Evolutionary conservation across 2,329 filamentous ascomycete genomes (phyloP).

Genomic region (Claviceps citrina): DNA sequence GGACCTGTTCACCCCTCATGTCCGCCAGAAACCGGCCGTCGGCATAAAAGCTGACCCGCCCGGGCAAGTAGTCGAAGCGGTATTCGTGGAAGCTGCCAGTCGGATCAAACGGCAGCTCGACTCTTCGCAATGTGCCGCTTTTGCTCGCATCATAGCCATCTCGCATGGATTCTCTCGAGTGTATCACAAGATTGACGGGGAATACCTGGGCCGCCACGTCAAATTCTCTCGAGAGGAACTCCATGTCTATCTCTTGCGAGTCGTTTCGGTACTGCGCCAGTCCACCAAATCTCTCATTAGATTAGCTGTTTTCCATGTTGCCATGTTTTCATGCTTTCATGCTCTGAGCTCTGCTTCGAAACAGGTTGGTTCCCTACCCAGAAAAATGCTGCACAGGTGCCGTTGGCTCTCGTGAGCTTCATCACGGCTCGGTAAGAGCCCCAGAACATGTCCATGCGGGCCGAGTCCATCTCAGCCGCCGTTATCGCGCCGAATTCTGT

Average conservation of each 20-base stretch:
- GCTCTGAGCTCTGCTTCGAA: no score
- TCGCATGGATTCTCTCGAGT: conserved; percentile 43
- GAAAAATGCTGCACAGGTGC: conserved; percentile 68
- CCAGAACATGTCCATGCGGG: conserved; percentile 47
- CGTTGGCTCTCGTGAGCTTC: conserved; percentile 42
- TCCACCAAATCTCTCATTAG: conserved; percentile 16
- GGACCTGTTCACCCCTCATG: conserved; percentile 42
- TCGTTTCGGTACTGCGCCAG: conserved; percentile 54
- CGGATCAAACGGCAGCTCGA: conserved; percentile 51
- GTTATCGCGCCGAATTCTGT: conserved; percentile 36
- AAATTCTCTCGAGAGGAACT: conserved; percentile 57
- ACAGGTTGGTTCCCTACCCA: conserved; percentile 52
- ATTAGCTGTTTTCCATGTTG: no score
- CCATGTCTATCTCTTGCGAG: conserved; percentile 67
- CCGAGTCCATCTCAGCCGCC: conserved; percentile 48
- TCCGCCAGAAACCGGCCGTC: conserved; percentile 42
- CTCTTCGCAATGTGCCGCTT: conserved; percentile 41
- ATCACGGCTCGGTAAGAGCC: conserved; percentile 56
- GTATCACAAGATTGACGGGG: conserved; percentile 60
- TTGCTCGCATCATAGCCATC: conserved; percentile 46
- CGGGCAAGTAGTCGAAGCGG: conserved; percentile 57
- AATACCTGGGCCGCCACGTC: conserved; percentile 32
- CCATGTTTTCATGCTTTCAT: no score
- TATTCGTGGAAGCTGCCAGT: conserved; percentile 58
- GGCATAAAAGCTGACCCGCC: conserved; percentile 51